Evolutionary conservation across 257 asterid genomes (phyloP).

Genomic region (Handroanthus guayacan): DNA sequence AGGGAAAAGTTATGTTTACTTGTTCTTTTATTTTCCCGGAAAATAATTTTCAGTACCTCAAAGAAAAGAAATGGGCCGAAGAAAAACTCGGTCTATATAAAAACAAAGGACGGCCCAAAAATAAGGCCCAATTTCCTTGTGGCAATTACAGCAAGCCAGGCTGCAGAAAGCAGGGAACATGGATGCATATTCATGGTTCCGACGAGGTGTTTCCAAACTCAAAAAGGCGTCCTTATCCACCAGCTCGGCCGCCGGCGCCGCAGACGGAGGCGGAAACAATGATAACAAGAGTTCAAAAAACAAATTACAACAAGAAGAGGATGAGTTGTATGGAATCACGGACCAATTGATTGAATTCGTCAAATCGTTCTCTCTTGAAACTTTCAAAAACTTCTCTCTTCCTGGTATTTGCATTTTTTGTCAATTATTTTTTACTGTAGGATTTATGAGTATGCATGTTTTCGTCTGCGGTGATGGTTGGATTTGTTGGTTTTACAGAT

Average conservation of each 20-base stretch:
- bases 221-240: conserved; percentile 45
- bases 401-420: conserved; percentile 47
- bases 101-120: background rate
- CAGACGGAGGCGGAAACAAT: conserved; percentile 21
- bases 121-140: conserved; percentile 14
- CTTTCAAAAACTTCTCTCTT: conserved; percentile 68
- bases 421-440: background rate
- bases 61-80: background rate
- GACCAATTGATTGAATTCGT: conserved; percentile 64
- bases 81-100: background rate
- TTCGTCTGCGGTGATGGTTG: conserved; percentile 21
- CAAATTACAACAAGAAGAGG: conserved; percentile 38
- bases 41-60: background rate
- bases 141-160: background rate
- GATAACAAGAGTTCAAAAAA: conserved; percentile 15
- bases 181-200: conserved; percentile 77
- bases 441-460: background rate
- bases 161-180: conserved; percentile 37
- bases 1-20: background rate
- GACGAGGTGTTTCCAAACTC: conserved; percentile 63
- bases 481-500: conserved; percentile 41
- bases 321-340: conserved; percentile 68
- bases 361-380: conserved; percentile 72
- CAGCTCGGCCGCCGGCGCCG: conserved; percentile 32
- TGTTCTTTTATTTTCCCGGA: background rate